phyloP scores from a whole-genome alignment of 345 rosid species.

The Bruguiera parviflora region DNA sequence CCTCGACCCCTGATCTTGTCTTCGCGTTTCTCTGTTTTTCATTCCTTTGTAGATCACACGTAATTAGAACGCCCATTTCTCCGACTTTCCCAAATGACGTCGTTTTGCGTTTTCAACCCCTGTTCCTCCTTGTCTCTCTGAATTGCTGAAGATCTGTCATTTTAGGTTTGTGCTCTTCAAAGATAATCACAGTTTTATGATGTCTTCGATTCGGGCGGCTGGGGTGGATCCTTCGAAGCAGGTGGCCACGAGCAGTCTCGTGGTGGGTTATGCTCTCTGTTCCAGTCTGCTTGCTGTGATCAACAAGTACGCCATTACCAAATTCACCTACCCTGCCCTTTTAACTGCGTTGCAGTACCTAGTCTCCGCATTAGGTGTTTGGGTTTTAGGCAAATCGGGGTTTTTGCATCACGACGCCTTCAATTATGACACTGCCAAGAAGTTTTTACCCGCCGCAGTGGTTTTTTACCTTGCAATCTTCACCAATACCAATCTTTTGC shows the following conservation, averaged over 20 bases:
- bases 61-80: not conserved
- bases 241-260: conserved; percentile 70
- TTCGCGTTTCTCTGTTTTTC: not conserved
- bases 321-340: conserved; percentile 81
- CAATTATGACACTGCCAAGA: conserved; percentile 79
- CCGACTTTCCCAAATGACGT: not conserved
- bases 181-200: not conserved
- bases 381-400: conserved; percentile 73
- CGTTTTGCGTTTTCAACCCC: not conserved
- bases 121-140: not conserved
- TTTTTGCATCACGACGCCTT: conserved; percentile 80
- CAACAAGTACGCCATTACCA: conserved; percentile 90
- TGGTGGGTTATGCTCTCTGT: conserved; percentile 86
- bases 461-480: conserved; percentile 94
- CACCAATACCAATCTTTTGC: conserved; percentile 93
- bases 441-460: conserved; percentile 84
- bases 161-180: not conserved
- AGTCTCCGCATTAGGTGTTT: conserved; percentile 75
- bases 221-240: conserved; percentile 22
- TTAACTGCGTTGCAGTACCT: conserved; percentile 90
- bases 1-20: not conserved
- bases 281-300: conserved; percentile 98
- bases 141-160: conserved; percentile 1
- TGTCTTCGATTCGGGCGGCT: conserved; percentile 19
- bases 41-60: not conserved